Conservation (phyloP, 192 early-diverging fungal genomes). For the Spizellomyces sp. region DNA sequence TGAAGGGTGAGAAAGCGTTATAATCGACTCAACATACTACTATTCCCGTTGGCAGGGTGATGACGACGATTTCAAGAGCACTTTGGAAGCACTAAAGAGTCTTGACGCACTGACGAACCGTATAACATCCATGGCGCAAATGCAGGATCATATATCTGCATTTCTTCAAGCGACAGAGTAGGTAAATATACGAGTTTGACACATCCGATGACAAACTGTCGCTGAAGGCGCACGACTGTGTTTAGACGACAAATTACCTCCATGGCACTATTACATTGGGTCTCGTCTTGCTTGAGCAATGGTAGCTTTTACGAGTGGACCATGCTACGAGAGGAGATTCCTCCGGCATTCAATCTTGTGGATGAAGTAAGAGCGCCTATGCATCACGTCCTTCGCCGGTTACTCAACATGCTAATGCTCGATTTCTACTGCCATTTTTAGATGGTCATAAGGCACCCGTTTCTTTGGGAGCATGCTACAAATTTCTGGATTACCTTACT, state of each 20-base stretch:
- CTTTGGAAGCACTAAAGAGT: neutral
- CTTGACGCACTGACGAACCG: neutral
- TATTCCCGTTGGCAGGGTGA: neutral
- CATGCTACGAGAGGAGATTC: neutral
- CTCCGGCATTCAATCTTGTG: conserved; percentile 2
- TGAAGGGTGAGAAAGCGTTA: too few species aligned
- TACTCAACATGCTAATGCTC: neutral
- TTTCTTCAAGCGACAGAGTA: neutral
- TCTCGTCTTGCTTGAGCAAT: neutral
- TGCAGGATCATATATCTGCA: neutral
- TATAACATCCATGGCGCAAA: conserved; percentile 3
- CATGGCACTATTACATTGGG: neutral
- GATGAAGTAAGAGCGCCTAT: neutral
- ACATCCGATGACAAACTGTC: too few species aligned
- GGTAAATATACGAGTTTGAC: neutral
- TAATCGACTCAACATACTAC: too few species aligned
- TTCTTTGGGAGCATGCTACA: neutral
- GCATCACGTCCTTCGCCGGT: neutral
- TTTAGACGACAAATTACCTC: neutral
- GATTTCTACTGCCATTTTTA: neutral
- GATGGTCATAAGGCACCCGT: neutral
- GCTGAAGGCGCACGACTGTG: too few species aligned
- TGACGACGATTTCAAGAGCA: neutral
- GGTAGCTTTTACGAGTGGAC: conserved; percentile 2
- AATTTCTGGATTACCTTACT: neutral